Percentiles rank a stretch among this genome's conserved stretches.
phyloP scores from a whole-genome alignment of 306 rosid genomes.

The Adenanthera pavonina region DNA sequence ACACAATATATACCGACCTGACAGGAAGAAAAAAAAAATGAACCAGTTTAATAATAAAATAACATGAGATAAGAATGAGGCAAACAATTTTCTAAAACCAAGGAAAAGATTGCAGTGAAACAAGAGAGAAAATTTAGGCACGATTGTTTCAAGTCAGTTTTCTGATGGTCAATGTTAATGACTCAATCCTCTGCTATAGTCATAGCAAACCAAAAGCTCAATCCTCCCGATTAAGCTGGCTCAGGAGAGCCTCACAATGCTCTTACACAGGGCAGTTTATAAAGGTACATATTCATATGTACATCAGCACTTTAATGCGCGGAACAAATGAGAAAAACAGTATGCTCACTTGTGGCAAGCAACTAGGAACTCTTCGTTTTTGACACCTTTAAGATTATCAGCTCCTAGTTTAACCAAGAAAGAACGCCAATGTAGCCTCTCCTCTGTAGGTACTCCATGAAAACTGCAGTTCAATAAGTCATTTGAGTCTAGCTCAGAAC shows the following conservation, averaged over 20 bases:
- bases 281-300: neutral
- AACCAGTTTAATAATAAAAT: conserved; percentile 2
- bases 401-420: conserved; percentile 94
- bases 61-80: neutral
- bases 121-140: neutral
- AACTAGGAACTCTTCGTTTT: conserved; percentile 93
- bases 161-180: neutral
- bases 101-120: neutral
- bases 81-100: neutral
- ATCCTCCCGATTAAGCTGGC: neutral
- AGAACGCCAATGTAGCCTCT: conserved; percentile 93
- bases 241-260: conserved; percentile 6
- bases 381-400: conserved; percentile 88
- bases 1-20: conserved; percentile 97
- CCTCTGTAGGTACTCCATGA: conserved; percentile 97
- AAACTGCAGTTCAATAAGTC: conserved; percentile 56
- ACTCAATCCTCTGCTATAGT: conserved; percentile 5
- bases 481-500: conserved; percentile 4
- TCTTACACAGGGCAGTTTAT: neutral
- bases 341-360: conserved; percentile 88
- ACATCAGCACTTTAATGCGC: conserved; percentile 1
- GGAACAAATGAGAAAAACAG: conserved; percentile 9
- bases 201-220: conserved; percentile 6
- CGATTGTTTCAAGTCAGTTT: neutral
- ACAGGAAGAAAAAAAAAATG: conserved; percentile 3